Evolutionary conservation across 768 basidiomycete genomes (phyloP).

Genomic region (Suillus alpinus): DNA sequence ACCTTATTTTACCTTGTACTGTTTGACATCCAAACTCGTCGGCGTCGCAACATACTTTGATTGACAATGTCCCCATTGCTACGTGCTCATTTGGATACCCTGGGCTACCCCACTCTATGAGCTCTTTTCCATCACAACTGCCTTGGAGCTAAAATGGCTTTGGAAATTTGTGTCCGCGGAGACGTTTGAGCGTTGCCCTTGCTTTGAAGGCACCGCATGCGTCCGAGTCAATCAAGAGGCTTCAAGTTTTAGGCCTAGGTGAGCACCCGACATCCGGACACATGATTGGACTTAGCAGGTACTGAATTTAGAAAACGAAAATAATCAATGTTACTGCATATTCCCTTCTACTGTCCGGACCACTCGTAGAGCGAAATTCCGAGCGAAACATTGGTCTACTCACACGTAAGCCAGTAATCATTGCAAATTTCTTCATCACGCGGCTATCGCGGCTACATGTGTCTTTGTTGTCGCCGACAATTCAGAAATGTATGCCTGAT

Average conservation of each 20-base stretch:
- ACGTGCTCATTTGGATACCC: neutral
- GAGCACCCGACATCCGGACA: neutral
- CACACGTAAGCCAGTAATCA: neutral
- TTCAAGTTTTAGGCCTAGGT: too few species aligned
- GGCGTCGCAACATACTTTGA: neutral
- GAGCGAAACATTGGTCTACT: neutral
- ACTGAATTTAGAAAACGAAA: neutral
- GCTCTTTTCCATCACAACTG: neutral
- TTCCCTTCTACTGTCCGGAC: neutral
- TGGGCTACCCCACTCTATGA: neutral
- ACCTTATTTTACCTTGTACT: neutral
- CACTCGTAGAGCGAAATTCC: neutral
- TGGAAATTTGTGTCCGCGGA: neutral
- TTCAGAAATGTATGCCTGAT: neutral
- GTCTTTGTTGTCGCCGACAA: conserved; percentile 15
- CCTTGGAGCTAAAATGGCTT: neutral
- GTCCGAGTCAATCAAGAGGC: neutral
- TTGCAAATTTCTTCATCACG: conserved; percentile 17
- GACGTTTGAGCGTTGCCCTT: neutral
- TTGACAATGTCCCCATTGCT: neutral
- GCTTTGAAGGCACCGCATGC: neutral
- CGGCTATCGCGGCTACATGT: conserved; percentile 9
- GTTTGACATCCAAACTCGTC: neutral
- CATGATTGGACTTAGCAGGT: neutral
- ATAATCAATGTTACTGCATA: neutral